Base-by-base conservation (phyloP, 495 filamentous ascomycete genomes). In the Hypomontagnella submonticulosa region DNA sequence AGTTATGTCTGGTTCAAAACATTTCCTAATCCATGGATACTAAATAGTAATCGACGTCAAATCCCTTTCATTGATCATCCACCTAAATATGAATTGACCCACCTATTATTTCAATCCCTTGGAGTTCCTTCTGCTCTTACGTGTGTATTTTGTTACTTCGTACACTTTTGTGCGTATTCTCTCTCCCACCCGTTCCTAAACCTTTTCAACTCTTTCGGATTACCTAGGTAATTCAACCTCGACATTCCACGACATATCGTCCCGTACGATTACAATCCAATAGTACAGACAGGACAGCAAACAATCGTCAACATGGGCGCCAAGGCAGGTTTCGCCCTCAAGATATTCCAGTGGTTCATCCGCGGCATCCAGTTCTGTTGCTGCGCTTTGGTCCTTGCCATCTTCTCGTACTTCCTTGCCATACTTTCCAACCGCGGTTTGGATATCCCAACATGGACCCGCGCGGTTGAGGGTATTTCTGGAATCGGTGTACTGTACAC, bases 381-480 rank as follows among this genome's bases (percentile, higher is more conserved):
- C 70, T 80, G 86, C 20, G 88, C 81, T 56, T 79, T 95, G 56
- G 85, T 93, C 55, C 83, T 96, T 47, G 91, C 87, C 71, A 86
- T 96, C 62, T 93, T 89, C 83, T 91, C 89, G 20, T 96, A 90
- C 76, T 89, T 87, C 79, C 80, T 90, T 20, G 81, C 85, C 1
- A 75, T 81, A 18, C 86, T 92, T 9, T 54, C 81, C 47, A 80
- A 85, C 63, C 83, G 90, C 75, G 62, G 85, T 65, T 71, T 85
- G 16, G 40, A 66, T 34, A 91, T 92, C 67, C 79, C 82, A 3
- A 84, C 73, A 65, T 90, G 85, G 81, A 77, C 88, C 51, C 87
- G 85, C 50, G 93, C 92, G 37, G 91, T 96, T 23, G 89, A 90
- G 61, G 93, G 93, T 73, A 88, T 97, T 34, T 82, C 90, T 1